Evolutionary conservation across 1,284 basidiomycete species (phyloP), one percentile per base, ranked within the genome.

Genomic region (Malassezia cuniculi): DNA sequence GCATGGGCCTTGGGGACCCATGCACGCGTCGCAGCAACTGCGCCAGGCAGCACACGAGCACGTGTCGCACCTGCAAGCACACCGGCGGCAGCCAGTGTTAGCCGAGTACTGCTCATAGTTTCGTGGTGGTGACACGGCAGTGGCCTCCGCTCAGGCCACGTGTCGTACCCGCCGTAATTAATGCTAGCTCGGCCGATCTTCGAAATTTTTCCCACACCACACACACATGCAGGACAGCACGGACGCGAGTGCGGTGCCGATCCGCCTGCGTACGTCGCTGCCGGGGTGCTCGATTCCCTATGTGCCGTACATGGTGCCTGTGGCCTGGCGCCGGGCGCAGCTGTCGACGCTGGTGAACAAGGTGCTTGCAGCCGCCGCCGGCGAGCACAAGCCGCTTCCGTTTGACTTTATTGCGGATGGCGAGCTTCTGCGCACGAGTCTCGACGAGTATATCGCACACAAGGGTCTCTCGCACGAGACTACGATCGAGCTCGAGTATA

Each of bases 311-410:
- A 81, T 95, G 77, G 82, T 97, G 17, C 90, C 90, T 0, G 73
- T 79, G 1, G 73, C 78, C 67, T 97, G 89, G 89, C 78, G 76
- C 41, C 79, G 89, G 12, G 93, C 83, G 66, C 90, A 95, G 63
- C 80, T 97, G n/a, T 95, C 89, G 0, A 87, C 94, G 51, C 79
- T 95, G 32, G 80, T 99, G 53, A 97, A 97, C 73, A 90, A 93
- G 63, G 83, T 90, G 1, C 74, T 97, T 12, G 75, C 76, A 1
- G 75, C 85, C 9, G 59, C 74, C 0, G 31, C 41, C n/a, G 7
- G 38, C 21, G 26, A 35, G 15, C 14, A 36, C 19, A 27, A 41
- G 35, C 78, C 84, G 0, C 73, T 94, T 1, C 90, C 89, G 0
- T 95, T 95, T 60, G 90, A 97, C 69, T 97, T 95, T 69, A 71